phyloP scores from a whole-genome alignment of 768 basidiomycete species.

The Leccinellum rugosiceps region DNA sequence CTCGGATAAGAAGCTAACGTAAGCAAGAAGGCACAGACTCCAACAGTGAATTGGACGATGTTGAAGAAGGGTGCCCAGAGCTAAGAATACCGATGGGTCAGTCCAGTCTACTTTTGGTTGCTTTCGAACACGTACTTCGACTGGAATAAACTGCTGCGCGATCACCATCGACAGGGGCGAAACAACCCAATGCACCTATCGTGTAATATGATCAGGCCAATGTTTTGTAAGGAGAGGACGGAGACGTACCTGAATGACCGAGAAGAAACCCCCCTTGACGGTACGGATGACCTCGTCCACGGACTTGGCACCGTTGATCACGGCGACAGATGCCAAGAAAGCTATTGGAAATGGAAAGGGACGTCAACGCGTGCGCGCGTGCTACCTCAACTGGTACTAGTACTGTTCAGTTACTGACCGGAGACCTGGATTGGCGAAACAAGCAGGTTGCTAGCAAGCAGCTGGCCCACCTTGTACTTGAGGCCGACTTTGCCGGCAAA shows the following conservation, averaged over 20 bases:
- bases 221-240: neutral
- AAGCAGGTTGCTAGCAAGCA: conserved; percentile 73
- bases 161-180: conserved; percentile 71
- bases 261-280: conserved; percentile 68
- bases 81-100: conserved; percentile 35
- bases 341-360: conserved; percentile 35
- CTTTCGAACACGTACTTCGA: conserved; percentile 49
- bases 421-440: conserved; percentile 72
- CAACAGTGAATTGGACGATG: conserved; percentile 67
- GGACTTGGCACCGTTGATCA: conserved; percentile 78
- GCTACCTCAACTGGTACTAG: neutral
- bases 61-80: conserved; percentile 91
- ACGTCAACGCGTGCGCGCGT: neutral
- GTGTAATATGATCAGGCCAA: neutral
- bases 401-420: too few species aligned
- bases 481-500: conserved; percentile 73
- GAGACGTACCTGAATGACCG: conserved; percentile 62
- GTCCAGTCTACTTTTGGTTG: neutral
- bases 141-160: conserved; percentile 77
- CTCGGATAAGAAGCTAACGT: neutral
- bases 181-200: conserved; percentile 74
- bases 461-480: conserved; percentile 62
- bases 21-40: conserved; percentile 45
- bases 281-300: conserved; percentile 61
- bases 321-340: conserved; percentile 75